Percentiles rank a stretch among this genome's conserved stretches.
phyloP scores from a whole-genome alignment of 1,139 yeast species.

The Scheffersomyces titani region DNA sequence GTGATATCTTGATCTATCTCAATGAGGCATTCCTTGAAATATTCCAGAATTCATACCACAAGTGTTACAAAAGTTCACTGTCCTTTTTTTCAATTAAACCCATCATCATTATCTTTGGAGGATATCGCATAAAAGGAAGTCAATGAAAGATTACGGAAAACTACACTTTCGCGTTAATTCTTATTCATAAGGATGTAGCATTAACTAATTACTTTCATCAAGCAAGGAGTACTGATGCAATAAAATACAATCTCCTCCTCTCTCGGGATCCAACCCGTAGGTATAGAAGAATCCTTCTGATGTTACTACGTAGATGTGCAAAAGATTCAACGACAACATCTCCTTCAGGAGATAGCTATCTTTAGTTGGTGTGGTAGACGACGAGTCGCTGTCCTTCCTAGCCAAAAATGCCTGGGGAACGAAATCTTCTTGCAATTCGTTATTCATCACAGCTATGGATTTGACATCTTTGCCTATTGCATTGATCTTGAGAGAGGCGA shows the following conservation, averaged over 20 bases:
- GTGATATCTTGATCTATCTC: no score
- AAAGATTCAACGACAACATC: conserved; percentile 46
- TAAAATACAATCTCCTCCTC: conserved; percentile 92
- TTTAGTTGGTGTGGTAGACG: conserved; percentile 8
- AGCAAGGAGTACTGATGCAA: conserved; percentile 64
- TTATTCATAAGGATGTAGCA: not conserved
- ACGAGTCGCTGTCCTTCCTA: conserved; percentile 15
- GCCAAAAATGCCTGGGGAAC: conserved; percentile 36
- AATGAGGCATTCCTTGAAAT: no score
- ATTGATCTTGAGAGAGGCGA: conserved; percentile 88
- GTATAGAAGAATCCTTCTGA: conserved; percentile 86
- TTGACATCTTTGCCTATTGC: conserved; percentile 60
- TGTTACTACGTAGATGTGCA: conserved; percentile 78
- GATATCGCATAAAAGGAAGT: no score
- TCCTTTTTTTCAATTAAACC: no score
- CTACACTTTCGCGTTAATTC: no score
- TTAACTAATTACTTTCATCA: conserved; percentile 17
- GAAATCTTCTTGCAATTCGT: conserved; percentile 39
- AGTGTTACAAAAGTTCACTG: no score
- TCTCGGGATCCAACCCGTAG: conserved; percentile 81
- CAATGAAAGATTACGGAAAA: no score
- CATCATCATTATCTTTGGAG: no score
- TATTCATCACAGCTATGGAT: conserved; percentile 60
- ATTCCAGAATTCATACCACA: no score
- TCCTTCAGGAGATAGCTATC: conserved; percentile 24